A percentile compares a stretch with the other conserved stretches of the same genome.
Evolutionary conservation across 768 basidiomycete genomes (phyloP).

Genomic region (Terana coerulea): DNA sequence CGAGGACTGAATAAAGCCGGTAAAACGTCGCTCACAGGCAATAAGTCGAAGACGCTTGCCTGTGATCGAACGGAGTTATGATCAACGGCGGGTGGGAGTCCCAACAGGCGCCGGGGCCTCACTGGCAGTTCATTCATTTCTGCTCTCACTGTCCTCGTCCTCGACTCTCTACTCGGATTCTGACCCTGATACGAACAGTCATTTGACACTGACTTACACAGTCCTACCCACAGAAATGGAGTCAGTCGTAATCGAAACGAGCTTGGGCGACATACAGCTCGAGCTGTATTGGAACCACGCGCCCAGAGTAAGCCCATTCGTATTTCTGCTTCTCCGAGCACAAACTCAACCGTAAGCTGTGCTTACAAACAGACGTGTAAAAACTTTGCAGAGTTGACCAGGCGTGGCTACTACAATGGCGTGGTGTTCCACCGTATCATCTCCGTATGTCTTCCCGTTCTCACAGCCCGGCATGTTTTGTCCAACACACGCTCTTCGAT

Average conservation of each 20-base stretch:
- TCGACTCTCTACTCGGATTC: not conserved
- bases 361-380: conserved; percentile 70
- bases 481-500: not conserved
- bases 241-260: conserved; percentile 78
- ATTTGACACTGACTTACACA: not conserved
- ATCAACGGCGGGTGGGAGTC: conserved; percentile 5
- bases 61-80: conserved; percentile 3
- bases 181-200: not conserved
- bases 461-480: conserved; percentile 7
- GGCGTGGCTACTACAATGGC: conserved; percentile 89
- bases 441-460: conserved; percentile 44
- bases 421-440: conserved; percentile 91
- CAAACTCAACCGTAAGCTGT: conserved; percentile 10
- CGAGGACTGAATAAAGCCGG: conserved; percentile 10
- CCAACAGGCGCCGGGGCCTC: conserved; percentile 13
- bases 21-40: conserved; percentile 10
- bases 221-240: conserved; percentile 26
- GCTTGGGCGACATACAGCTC: conserved; percentile 78
- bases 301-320: conserved; percentile 46
- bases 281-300: conserved; percentile 95
- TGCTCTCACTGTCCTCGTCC: not conserved
- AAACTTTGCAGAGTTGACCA: conserved; percentile 92
- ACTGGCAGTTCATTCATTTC: not conserved
- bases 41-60: conserved; percentile 11
- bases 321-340: not conserved